Base-by-base conservation (phyloP, 768 basidiomycete genomes). In the Podaxis sp. region DNA sequence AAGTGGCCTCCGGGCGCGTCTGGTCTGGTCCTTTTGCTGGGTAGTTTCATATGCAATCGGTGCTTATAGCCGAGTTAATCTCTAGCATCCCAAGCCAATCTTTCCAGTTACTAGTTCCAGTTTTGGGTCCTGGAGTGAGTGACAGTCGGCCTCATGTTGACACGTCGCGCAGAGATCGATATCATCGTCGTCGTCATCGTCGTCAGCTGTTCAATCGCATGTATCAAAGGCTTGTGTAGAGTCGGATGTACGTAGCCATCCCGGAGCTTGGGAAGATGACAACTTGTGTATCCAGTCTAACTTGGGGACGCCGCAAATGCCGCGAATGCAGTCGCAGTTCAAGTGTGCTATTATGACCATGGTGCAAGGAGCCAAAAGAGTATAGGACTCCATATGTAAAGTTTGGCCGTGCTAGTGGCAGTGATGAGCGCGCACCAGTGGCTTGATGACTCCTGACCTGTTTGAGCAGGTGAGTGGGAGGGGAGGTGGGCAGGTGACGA, bases 31-130 rank as follows among this genome's bases (percentile, higher is more conserved):
- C 37, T 25, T 38, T 37, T 55, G 22, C 38, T 41, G 13, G 17
- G 12, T 24, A 38, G 54, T 22, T 55, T 37, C 54, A 55, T 55
- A 13, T 55, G 8, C 29, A 24, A 19, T 19, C 57, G 57, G 57
- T 8, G 43, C 36, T 58, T 58, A 58, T 58, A 49, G 46, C 57
- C 57, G 57, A 58, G 33, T 47, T 57, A 57, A 43, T 57, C 56
- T 29, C 43, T 13, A 7, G 17, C 38, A 19, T 8, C 11, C 19
- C 54, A 55, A 55, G 36, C 38, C 54, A 55, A 55, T 55, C 54
- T 55, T 40, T 12, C 36, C 3, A n/a, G 9, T 55, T 36, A 22
- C 54, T 24, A 38, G 54, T 55, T 55, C 38, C 38, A 40, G 24
- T 53, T 53, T 27, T 53, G 25, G 51, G 19, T 22, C 38, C 29